Conservation (phyloP, 495 filamentous ascomycete genomes). For the Trichoderma asperelloides region DNA sequence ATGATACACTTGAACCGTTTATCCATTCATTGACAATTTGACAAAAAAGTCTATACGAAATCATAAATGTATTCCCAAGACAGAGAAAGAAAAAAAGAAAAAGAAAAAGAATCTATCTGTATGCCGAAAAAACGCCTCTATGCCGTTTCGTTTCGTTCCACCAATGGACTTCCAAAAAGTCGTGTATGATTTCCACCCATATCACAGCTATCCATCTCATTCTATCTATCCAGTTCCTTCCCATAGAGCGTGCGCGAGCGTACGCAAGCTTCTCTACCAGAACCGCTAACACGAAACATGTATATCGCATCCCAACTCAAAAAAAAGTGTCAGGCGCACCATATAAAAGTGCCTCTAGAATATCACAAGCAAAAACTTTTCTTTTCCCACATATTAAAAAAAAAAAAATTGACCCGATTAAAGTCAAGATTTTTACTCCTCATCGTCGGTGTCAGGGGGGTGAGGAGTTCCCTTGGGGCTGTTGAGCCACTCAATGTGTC, state of each 20-base stretch:
- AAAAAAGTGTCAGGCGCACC: too few species aligned
- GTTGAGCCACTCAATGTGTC: slow-evolving; percentile 93
- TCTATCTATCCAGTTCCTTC: not conserved
- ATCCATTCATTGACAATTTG: too few species aligned
- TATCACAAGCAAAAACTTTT: not conserved
- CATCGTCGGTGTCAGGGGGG: slow-evolving; percentile 71
- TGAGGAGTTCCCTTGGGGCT: slow-evolving; percentile 70
- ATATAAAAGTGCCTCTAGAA: too few species aligned
- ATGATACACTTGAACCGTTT: too few species aligned
- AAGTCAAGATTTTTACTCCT: slow-evolving; percentile 26
- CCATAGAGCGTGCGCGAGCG: too few species aligned
- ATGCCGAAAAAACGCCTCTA: slow-evolving; percentile 11
- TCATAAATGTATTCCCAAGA: not conserved
- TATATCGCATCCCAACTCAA: too few species aligned
- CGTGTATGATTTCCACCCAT: not conserved
- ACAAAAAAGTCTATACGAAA: too few species aligned
- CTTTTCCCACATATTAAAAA: not conserved
- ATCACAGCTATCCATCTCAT: not conserved
- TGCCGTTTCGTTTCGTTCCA: not conserved
- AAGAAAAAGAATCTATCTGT: slow-evolving; percentile 7
- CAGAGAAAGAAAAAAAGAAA: not conserved
- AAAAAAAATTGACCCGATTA: not conserved
- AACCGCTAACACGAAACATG: not conserved
- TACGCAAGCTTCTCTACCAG: not conserved
- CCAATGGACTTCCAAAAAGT: not conserved